Evolutionary conservation across 1,139 yeast species (phyloP).

Genomic region (Yamadazyma buinensis): DNA sequence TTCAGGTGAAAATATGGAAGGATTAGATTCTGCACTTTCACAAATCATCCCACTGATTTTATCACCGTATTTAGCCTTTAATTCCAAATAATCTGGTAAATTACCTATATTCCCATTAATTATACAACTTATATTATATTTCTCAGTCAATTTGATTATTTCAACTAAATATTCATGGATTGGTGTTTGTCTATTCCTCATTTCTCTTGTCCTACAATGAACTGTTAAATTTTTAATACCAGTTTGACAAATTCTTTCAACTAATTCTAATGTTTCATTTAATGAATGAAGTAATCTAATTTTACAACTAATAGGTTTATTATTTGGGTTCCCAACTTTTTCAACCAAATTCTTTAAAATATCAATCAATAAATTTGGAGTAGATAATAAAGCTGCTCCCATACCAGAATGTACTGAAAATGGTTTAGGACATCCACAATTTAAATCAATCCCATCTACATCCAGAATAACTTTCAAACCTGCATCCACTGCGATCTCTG

Average conservation of each 20-base stretch:
- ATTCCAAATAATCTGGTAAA: slow-evolving; percentile 48
- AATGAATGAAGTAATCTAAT: slow-evolving; percentile 62
- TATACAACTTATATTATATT: slow-evolving; percentile 64
- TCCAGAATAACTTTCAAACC: slow-evolving; percentile 76
- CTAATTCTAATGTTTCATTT: slow-evolving; percentile 58
- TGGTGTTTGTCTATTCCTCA: slow-evolving; percentile 87
- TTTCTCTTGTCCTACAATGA: slow-evolving; percentile 84
- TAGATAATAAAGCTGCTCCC: slow-evolving; percentile 89
- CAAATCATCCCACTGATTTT: slow-evolving; percentile 89
- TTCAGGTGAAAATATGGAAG: slow-evolving; percentile 59
- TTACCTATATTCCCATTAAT: slow-evolving; percentile 75
- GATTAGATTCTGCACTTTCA: slow-evolving; percentile 82
- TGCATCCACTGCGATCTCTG: slow-evolving; percentile 84
- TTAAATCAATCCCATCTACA: slow-evolving; percentile 89
- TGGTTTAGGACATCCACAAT: slow-evolving; percentile 95
- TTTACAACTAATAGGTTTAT: slow-evolving; percentile 85
- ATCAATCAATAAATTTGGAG: slow-evolving; percentile 72
- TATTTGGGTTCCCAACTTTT: slow-evolving; percentile 72
- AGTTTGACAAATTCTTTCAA: slow-evolving; percentile 63
- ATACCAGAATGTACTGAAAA: slow-evolving; percentile 88
- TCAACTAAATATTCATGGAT: slow-evolving; percentile 61
- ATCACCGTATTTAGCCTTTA: slow-evolving; percentile 51
- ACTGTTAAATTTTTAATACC: slow-evolving; percentile 84
- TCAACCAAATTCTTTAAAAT: slow-evolving; percentile 67
- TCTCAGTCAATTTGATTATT: slow-evolving; percentile 59